phyloP scores from a whole-genome alignment of 176 grass and related monocot species.

The Puccinellia tenuiflora region DNA sequence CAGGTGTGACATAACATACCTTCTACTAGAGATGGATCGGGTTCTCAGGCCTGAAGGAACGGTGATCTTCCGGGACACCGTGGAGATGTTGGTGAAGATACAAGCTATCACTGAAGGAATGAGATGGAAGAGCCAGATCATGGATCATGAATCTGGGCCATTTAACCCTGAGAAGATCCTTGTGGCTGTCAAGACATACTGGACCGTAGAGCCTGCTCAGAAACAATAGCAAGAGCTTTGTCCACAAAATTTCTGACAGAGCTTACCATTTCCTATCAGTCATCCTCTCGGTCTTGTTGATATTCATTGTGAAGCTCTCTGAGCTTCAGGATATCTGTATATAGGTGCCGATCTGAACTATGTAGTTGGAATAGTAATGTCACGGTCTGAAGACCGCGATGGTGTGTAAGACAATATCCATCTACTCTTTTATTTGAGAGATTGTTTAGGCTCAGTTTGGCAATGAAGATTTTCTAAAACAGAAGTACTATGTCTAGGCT shows the following conservation, averaged over 20 bases:
- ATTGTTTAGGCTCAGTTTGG: no score
- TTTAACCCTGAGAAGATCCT: conserved; percentile 81
- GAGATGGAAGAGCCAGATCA: conserved; percentile 74
- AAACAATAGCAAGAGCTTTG: conserved; percentile 2
- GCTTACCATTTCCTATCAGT: no score
- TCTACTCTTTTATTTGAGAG: background rate
- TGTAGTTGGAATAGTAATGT: background rate
- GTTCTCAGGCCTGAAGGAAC: conserved; percentile 74
- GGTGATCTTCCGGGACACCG: conserved; percentile 56
- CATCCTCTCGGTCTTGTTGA: background rate
- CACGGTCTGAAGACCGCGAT: background rate
- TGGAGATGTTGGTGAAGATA: conserved; percentile 52
- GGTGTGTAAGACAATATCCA: background rate
- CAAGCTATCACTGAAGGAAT: conserved; percentile 46
- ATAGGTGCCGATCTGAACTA: background rate
- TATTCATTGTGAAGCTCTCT: background rate
- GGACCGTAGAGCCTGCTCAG: conserved; percentile 43
- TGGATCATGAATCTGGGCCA: conserved; percentile 71
- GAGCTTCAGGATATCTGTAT: conserved; percentile 13
- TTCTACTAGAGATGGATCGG: conserved; percentile 74
- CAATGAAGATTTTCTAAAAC: no score
- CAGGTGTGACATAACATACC: conserved; percentile 68
- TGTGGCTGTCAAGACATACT: conserved; percentile 71
- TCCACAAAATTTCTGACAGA: background rate
- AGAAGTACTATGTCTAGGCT: no score